A percentile compares a stretch with the other conserved stretches of the same genome.
Conservation (phyloP, 345 rosid genomes). For the Trapa bicornis region DNA sequence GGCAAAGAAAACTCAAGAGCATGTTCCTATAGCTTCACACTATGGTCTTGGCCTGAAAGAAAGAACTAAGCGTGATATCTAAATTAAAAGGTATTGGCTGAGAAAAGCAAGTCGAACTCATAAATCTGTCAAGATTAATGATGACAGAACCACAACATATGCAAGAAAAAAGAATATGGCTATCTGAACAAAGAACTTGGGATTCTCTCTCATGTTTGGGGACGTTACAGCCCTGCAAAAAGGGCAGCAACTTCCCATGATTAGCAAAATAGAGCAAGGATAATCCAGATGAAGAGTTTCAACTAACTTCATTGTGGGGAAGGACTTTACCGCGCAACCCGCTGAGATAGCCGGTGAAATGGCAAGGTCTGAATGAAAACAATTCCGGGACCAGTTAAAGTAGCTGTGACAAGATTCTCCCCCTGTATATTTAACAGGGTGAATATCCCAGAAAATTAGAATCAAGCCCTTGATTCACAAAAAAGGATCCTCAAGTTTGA, state of each 20-base stretch:
- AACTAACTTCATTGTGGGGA: background rate
- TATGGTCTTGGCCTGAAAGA: no score
- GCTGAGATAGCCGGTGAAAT: constrained; percentile 12
- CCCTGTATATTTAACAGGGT: constrained; percentile 37
- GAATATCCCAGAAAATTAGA: background rate
- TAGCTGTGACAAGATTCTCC: constrained; percentile 73
- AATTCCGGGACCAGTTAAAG: constrained; percentile 91
- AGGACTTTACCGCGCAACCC: constrained; percentile 29
- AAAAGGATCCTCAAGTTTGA: background rate
- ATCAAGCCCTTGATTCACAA: background rate
- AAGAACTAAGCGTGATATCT: no score
- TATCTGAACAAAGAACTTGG: constrained; percentile 73
- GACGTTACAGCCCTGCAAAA: constrained; percentile 86
- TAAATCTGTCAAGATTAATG: constrained; percentile 85
- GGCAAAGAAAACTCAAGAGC: no score
- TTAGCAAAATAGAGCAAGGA: background rate
- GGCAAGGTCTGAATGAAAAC: constrained; percentile 97
- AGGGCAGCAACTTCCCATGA: constrained; percentile 1
- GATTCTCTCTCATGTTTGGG: constrained; percentile 99
- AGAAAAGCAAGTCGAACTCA: constrained; percentile 10
- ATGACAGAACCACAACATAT: constrained; percentile 86
- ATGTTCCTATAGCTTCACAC: no score
- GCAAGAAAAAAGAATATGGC: constrained; percentile 86
- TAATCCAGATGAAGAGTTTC: background rate
- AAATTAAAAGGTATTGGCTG: no score